These are phyloP conservation scores for Mycena leptocephala DNA, from an alignment of 768 basidiomycete genomes.

Conservation along the genomic window DNA sequence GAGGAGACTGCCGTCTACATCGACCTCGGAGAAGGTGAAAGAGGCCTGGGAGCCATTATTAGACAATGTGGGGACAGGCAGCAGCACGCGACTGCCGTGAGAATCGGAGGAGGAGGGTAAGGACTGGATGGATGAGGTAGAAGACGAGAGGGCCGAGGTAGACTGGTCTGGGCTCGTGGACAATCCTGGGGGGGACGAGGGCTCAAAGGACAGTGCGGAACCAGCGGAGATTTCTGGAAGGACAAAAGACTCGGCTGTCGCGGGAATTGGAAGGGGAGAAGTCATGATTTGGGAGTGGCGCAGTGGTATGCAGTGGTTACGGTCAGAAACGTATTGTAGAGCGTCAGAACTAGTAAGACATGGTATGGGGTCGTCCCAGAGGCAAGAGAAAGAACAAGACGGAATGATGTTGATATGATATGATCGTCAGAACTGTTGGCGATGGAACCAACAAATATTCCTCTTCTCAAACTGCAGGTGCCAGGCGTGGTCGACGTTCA, in stretches of 20 bases:
- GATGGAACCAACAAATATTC: background rate
- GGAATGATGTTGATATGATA: slow-evolving; percentile 35
- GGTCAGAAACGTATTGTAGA: background rate
- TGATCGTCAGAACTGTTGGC: slow-evolving; percentile 18
- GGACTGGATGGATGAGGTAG: slow-evolving; percentile 28
- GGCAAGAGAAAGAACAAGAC: slow-evolving; percentile 28
- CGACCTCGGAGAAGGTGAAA: slow-evolving; percentile 63
- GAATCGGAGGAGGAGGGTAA: slow-evolving; percentile 32
- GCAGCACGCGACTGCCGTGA: slow-evolving; percentile 52
- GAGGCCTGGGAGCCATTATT: slow-evolving; percentile 58
- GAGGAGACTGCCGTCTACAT: slow-evolving; percentile 51
- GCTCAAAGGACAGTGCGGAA: slow-evolving; percentile 21
- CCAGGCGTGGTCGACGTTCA: slow-evolving; percentile 4
- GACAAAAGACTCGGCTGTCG: slow-evolving; percentile 1
- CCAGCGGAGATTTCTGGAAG: slow-evolving; percentile 24
- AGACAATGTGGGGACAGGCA: slow-evolving; percentile 59
- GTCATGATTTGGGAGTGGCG: slow-evolving; percentile 14
- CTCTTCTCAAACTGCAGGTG: background rate
- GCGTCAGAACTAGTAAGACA: slow-evolving; percentile 23
- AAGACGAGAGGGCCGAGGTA: slow-evolving; percentile 22
- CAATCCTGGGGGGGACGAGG: slow-evolving; percentile 27
- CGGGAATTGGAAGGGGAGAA: slow-evolving; percentile 22
- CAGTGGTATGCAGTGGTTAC: slow-evolving; percentile 11
- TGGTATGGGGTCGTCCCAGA: slow-evolving; percentile 15
- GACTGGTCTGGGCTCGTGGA: slow-evolving; percentile 22